A percentile compares a stretch with the other conserved stretches of the same genome.
Evolutionary conservation across 352 stramenopile species (phyloP).

Genomic region (Globisporangium yorkense): DNA sequence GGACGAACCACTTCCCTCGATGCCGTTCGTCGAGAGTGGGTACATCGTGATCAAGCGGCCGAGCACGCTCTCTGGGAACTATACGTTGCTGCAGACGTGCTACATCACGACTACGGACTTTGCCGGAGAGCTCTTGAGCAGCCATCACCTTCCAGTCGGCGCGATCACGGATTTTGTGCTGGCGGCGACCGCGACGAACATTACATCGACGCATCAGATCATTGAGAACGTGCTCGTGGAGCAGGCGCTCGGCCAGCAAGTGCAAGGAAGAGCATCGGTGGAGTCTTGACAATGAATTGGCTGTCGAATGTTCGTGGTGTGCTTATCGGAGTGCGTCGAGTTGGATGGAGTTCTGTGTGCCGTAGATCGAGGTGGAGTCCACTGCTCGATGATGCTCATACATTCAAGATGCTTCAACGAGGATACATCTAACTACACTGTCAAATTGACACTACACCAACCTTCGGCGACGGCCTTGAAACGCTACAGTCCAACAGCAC

Average conservation of each 20-base stretch:
- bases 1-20: not conserved
- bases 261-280: not conserved
- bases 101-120: not conserved
- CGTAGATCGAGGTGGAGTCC: no score
- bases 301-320: not conserved
- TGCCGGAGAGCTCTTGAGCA: not conserved
- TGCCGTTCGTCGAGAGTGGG: not conserved
- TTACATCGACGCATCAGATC: slow-evolving; percentile 29
- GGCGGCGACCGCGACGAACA: slow-evolving; percentile 23
- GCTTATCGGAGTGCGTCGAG: no score
- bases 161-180: slow-evolving; percentile 40
- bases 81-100: not conserved
- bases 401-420: no score
- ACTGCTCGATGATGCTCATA: no score
- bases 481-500: no score
- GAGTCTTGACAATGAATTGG: not conserved
- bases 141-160: slow-evolving; percentile 20
- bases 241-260: slow-evolving; percentile 3
- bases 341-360: no score
- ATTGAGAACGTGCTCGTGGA: slow-evolving; percentile 47
- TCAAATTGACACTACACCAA: no score
- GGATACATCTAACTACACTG: no score
- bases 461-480: no score
- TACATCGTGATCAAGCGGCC: not conserved
- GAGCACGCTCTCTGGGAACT: not conserved